These are phyloP conservation scores for Pyrus pyrifolia DNA, from an alignment of 306 rosid genomes.

Conservation along the genomic window DNA sequence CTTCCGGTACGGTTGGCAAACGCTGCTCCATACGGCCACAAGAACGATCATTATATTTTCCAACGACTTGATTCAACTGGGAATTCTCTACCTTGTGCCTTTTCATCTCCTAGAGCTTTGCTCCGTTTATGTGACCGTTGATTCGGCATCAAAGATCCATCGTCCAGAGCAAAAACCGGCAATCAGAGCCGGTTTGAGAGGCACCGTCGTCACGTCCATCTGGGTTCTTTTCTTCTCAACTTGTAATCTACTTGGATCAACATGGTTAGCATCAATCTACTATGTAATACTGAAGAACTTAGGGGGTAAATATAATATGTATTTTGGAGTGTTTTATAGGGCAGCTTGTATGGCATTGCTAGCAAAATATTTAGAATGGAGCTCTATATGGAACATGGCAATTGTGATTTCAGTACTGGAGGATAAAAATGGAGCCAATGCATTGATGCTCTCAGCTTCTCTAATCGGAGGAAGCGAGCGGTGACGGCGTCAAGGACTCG, in stretches of 20 bases:
- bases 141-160: not conserved
- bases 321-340: slow-evolving; percentile 8
- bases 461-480: slow-evolving; percentile 31
- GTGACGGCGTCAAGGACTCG: slow-evolving; percentile 30
- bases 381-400: slow-evolving; percentile 48
- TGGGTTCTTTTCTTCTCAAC: not conserved
- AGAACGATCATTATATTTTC: not conserved
- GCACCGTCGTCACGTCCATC: slow-evolving; percentile 1
- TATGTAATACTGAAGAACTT: not conserved
- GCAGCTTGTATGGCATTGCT: slow-evolving; percentile 18
- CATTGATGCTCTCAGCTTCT: slow-evolving; percentile 26
- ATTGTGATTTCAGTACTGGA: slow-evolving; percentile 40
- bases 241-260: not conserved
- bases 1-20: not conserved
- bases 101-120: not conserved
- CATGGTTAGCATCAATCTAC: slow-evolving; percentile 6
- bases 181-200: not conserved
- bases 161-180: not conserved
- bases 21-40: not conserved
- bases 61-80: not conserved
- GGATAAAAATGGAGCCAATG: slow-evolving; percentile 29
- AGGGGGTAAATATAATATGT: not conserved
- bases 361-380: slow-evolving; percentile 39
- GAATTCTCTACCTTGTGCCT: not conserved
- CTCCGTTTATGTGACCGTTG: not conserved